These are phyloP conservation scores for Cercospora sojina DNA, from an alignment of 2,329 filamentous ascomycete species.

Conservation along the genomic window DNA sequence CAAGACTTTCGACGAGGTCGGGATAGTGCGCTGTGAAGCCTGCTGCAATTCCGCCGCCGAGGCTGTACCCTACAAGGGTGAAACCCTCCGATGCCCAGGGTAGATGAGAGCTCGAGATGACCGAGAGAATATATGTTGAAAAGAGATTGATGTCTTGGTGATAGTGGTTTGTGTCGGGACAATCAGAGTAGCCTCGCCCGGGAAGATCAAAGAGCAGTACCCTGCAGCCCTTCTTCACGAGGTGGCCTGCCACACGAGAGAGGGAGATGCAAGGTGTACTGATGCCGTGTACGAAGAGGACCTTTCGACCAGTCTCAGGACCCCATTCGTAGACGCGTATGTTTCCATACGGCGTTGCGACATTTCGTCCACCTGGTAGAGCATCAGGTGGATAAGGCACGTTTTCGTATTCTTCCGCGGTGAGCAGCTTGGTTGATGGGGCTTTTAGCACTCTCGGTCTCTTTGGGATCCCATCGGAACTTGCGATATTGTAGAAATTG, in stretches of 20 bases:
- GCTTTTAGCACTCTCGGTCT: constrained; percentile 18
- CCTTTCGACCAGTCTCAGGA: constrained; percentile 66
- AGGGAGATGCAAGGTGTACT: constrained; percentile 73
- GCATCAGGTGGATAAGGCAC: constrained; percentile 66
- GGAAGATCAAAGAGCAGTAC: constrained; percentile 80
- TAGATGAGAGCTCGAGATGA: constrained; percentile 66
- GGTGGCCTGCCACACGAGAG: constrained; percentile 62
- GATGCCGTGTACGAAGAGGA: constrained; percentile 77
- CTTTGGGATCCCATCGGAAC: constrained; percentile 10
- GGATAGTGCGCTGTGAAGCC: constrained; percentile 70
- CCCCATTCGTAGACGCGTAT: constrained; percentile 80
- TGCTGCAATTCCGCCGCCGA: constrained; percentile 72
- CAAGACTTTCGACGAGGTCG: constrained; percentile 64
- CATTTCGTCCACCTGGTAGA: constrained; percentile 67
- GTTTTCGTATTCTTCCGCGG: constrained; percentile 23
- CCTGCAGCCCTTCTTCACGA: constrained; percentile 66
- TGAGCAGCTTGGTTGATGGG: constrained; percentile 19
- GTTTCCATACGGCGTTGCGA: constrained; percentile 67
- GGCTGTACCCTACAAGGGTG: constrained; percentile 73
- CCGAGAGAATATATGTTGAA: constrained; percentile 68
- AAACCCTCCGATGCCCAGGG: constrained; percentile 61
- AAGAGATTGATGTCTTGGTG: constrained; percentile 74
- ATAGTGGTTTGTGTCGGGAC: constrained; percentile 63
- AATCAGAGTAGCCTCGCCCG: constrained; percentile 75
- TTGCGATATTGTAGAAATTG: constrained; percentile 16